Evolutionary conservation across 2,329 filamentous ascomycete species (phyloP).

Genomic region (Alternaria arborescens): DNA sequence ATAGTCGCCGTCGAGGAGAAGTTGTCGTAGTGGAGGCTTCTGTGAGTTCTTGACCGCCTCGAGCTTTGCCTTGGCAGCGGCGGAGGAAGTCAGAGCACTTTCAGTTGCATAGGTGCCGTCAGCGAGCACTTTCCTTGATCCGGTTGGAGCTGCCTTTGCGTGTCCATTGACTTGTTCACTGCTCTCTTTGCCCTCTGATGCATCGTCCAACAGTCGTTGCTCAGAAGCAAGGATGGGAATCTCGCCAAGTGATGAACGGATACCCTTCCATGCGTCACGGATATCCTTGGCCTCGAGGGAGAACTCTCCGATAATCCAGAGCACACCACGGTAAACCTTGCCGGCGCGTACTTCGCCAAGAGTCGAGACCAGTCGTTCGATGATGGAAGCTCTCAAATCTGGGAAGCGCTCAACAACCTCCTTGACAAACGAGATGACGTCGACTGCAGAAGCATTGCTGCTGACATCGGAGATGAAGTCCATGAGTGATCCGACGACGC

Average conservation of each 20-base stretch:
- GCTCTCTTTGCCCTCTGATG: constrained; percentile 66
- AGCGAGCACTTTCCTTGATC: constrained; percentile 89
- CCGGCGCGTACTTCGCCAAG: constrained; percentile 92
- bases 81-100: constrained; percentile 92
- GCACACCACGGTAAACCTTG: constrained; percentile 94
- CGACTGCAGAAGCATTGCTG: constrained; percentile 94
- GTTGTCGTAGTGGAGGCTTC: constrained; percentile 91
- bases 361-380: constrained; percentile 87
- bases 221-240: constrained; percentile 97
- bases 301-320: constrained; percentile 99
- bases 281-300: constrained; percentile 94
- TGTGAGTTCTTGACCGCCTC: constrained; percentile 97
- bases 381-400: constrained; percentile 83
- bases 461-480: constrained; percentile 99
- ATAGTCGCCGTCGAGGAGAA: constrained; percentile 94
- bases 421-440: constrained; percentile 98
- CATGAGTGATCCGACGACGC: constrained; percentile 96
- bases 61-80: constrained; percentile 85
- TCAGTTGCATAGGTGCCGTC: constrained; percentile 98
- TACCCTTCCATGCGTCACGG: constrained; percentile 94
- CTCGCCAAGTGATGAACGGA: constrained; percentile 91
- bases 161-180: constrained; percentile 81
- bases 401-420: constrained; percentile 99
- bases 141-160: constrained; percentile 78
- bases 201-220: constrained; percentile 87